Evolutionary conservation across 805 yeast species (phyloP), one percentile per base, ranked within the genome.

Genomic region (Wickerhamiella qilinensis): DNA sequence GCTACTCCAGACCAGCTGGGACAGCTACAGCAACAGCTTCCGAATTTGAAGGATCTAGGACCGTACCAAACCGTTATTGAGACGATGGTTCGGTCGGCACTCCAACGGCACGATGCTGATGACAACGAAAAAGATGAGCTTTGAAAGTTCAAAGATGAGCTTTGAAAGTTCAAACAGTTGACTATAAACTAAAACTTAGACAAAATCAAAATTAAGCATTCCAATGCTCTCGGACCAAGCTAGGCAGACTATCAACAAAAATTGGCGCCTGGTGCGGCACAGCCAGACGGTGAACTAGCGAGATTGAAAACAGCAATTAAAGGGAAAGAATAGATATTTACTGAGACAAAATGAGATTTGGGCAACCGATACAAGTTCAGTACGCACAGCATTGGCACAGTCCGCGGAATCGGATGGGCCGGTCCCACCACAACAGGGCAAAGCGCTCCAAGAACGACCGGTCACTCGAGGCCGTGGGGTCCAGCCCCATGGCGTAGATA

Each of bases 401-500:
- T 45, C 58, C 36, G 40, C 49, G 56, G 21, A 62, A 57, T 3
- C 66, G 64, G n/a, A 68, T 54, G 24, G 57, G 62, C 4, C 64
- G 56, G 14, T 61, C 61, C 67, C 70, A 72, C 73, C 75, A 72
- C 2, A 59, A 45, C 8, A 55, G 49, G 2, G 68, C 60, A 31
- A 73, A 53, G 9, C 60, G 57, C 24, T 55, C 44, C 12, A 71
- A 50, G 48, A 73, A 72, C 20, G 57, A 58, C 14, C 64, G 49
- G 49, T 73, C 79, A 4, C 56, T 51, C 1, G 47, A 20, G 18
- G 71, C 63, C 43, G 67, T 62, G 3, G 77, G 75, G 49, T 73
- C 77, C 31, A 73, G 53, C 2, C 79, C 78, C 74, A 73, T 68
- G 41, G 70, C 74, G 19, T 59, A 53, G 31, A 73, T 46, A 49